Base-by-base conservation (phyloP, 352 stramenopile genomes). In the Phytophthora palmivora region DNA sequence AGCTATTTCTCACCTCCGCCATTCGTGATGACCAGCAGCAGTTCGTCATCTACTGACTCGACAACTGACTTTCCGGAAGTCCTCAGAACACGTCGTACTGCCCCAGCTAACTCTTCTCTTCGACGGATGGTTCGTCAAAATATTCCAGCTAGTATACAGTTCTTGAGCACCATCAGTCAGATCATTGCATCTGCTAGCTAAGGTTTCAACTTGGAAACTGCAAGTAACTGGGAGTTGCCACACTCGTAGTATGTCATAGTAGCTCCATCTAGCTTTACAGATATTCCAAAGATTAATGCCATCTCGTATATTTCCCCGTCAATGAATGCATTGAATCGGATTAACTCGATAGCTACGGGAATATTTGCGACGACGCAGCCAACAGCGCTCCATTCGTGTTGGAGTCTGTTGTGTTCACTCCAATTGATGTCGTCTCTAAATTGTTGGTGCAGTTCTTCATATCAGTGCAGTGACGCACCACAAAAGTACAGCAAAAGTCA, bases 161-260 rank as follows among this genome's bases (percentile, higher is more conserved):
- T 68, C 37, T 21, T 68, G 28, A 57, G 55, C 39, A 43, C 46
- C 4, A 19, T 60, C n/a, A 58, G 63, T 15, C 50, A 72, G 22
- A 63, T 64, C 30, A 48, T 72, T 26, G 58, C 63, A 9, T 38
- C 58, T 34, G 50, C 33, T 16, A 21, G 24, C 18, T 72, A 68
- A 53, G 16, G 3, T 19, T 15, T 28, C n/a, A n/a, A n/a, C n/a
- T n/a, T n/a, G n/a, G n/a, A n/a, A n/a, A n/a, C n/a, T n/a, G n/a
- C n/a, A n/a, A n/a, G n/a, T n/a, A n/a, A n/a, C n/a, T n/a, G n/a
- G n/a, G n/a, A n/a, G n/a, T n/a, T 9, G 8, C 21, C 22, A 16
- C 36, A 46, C 14, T 56, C 22, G 30, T 21, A 48, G 7, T 26
- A 53, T 34, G n/a, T n/a, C n/a, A n/a, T n/a, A n/a, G 15, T 12